A percentile compares a stretch with the other conserved stretches of the same genome.
Conservation (phyloP, 2,329 filamentous ascomycete genomes). For the Penicillium sp. region DNA sequence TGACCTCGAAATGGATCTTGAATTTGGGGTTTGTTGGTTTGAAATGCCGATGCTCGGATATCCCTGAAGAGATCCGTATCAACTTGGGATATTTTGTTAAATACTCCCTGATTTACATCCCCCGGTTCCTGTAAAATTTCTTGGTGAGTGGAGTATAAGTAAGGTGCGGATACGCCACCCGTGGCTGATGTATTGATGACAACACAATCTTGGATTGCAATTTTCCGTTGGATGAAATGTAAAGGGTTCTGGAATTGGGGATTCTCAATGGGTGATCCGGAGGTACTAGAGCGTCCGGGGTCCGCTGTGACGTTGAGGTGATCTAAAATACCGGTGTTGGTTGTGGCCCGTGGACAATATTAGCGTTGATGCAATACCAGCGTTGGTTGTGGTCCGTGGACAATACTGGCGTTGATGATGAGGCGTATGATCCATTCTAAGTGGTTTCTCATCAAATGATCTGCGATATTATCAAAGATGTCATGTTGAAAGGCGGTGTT, state of each 20-base stretch:
- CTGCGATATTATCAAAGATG: too few relatives aligned
- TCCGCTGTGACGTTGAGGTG: neutral
- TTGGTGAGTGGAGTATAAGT: neutral
- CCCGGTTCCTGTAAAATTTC: neutral
- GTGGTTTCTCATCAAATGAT: too few relatives aligned
- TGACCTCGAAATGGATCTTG: neutral
- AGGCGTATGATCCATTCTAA: too few relatives aligned
- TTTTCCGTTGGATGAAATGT: neutral
- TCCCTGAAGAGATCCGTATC: neutral
- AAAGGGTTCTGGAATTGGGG: neutral
- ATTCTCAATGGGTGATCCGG: neutral
- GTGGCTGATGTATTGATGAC: constrained; percentile 10
- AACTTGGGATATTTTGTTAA: neutral
- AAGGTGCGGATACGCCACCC: constrained; percentile 1
- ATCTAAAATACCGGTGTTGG: neutral
- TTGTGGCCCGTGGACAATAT: too few relatives aligned
- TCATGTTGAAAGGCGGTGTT: too few relatives aligned
- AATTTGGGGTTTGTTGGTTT: neutral
- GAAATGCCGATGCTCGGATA: neutral
- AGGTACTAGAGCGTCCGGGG: neutral
- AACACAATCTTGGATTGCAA: neutral
- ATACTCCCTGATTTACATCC: neutral
- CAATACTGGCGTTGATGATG: too few relatives aligned
- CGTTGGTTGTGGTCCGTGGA: too few relatives aligned
- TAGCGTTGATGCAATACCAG: neutral